Evolutionary conservation across 164 flowering plant genomes (phyloP), one percentile per base, ranked within the genome.

Genomic region (Liquidambar formosana): DNA sequence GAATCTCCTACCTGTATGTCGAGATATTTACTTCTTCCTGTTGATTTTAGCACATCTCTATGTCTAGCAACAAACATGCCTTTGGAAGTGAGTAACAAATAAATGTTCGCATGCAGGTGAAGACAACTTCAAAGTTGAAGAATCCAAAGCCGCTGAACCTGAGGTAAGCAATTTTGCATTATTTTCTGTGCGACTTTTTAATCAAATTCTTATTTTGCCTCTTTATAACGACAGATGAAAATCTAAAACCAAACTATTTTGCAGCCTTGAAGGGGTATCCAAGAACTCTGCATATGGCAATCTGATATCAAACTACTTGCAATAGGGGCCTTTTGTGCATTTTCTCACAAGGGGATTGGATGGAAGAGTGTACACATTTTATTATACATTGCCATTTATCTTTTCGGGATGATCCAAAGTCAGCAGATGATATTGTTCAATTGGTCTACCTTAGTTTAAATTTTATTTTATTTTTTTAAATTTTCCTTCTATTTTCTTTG

Each of bases 101-200:
- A 54, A 44, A 46, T 48, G 21, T 21, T 47, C n/a, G 9, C 14
- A 41, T 71, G 72, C 82, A 85, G 89, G 84, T 73, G 94, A 89
- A 45, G 91, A 87, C 11, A 81, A 73, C 71, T 0, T 68, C 75
- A 87, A 89, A 71, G 77, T 38, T 28, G 94, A 89, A 56, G 90
- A 89, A 49, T 47, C 82, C 64, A 82, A 85, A 59, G 73, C 82
- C 64, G 77, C 81, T 19, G 81, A 75, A 59, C 72, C 84, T 13
- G 86, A 81, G 84, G 88, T 81, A 72, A 33, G 45, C 59, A 10
- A n/a, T n/a, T 21, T 70, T 26, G 18, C 48, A 65, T 11, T 2
- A 60, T 33, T 33, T 60, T 8, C 63, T 18, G 11, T 21, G 45
- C 38, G 5, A n/a, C n/a, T 38, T 28, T n/a, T 12, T 14, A 18